phyloP scores from a whole-genome alignment of 768 basidiomycete genomes.

The Tricholoma saponaceum region DNA sequence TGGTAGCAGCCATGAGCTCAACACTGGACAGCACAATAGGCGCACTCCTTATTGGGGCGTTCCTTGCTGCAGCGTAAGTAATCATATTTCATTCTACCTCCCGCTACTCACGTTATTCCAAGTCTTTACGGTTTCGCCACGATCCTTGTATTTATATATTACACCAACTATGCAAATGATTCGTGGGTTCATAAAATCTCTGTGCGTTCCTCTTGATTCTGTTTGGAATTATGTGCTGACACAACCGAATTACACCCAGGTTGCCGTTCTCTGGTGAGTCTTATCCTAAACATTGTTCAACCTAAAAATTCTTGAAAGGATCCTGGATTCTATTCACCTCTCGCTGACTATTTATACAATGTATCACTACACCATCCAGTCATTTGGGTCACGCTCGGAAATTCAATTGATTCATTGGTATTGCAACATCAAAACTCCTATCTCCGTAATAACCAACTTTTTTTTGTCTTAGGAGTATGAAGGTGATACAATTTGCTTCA shows the following conservation, averaged over 20 bases:
- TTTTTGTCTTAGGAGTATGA: constrained; percentile 16
- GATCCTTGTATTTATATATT: constrained; percentile 22
- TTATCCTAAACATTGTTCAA: not conserved
- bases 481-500: constrained; percentile 8
- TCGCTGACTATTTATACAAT: constrained; percentile 21
- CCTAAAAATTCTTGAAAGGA: constrained; percentile 4
- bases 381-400: constrained; percentile 18
- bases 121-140: constrained; percentile 17
- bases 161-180: constrained; percentile 18
- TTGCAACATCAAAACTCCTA: not conserved
- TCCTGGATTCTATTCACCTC: constrained; percentile 23
- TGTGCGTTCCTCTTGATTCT: constrained; percentile 8
- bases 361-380: constrained; percentile 23
- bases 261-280: constrained; percentile 18
- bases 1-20: too few relatives aligned
- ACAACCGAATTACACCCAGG: constrained; percentile 5
- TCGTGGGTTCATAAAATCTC: constrained; percentile 17
- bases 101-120: not conserved
- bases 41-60: constrained; percentile 23
- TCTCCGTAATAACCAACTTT: not conserved
- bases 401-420: constrained; percentile 10
- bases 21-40: constrained; percentile 24
- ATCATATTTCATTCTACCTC: not conserved
- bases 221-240: not conserved
- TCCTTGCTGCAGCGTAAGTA: constrained; percentile 25